Conservation (phyloP, 1,284 basidiomycete species). For the Trametes sp. region DNA sequence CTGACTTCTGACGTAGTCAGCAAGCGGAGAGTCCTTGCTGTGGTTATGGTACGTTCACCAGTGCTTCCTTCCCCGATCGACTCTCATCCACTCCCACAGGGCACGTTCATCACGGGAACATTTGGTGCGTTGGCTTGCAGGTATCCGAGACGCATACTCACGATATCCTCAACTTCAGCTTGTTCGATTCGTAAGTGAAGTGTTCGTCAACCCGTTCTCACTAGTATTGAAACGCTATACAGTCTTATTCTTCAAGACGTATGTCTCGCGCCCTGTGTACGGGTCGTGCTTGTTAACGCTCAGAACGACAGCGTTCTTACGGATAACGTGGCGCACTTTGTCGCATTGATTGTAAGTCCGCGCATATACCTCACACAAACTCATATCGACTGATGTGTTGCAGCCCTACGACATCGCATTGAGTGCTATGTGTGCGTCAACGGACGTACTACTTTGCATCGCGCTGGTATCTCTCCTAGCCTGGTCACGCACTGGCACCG, state of each 20-base stretch:
- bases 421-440: constrained; percentile 18
- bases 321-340: constrained; percentile 2
- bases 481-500: constrained; percentile 22
- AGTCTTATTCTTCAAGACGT: constrained; percentile 26
- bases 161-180: not conserved
- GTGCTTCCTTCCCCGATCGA: no score
- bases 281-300: no score
- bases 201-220: no score
- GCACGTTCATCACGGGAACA: not conserved
- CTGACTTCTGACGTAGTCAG: constrained; percentile 4
- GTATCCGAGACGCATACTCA: not conserved
- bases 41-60: not conserved
- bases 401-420: constrained; percentile 25
- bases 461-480: constrained; percentile 20
- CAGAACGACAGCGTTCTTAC: constrained; percentile 1
- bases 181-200: constrained; percentile 13
- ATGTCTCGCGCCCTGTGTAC: not conserved
- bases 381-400: not conserved
- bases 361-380: not conserved
- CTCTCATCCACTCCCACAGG: not conserved
- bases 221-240: no score
- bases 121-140: not conserved
- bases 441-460: constrained; percentile 21
- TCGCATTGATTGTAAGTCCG: constrained; percentile 9
- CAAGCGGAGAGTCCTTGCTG: not conserved